A percentile compares a stretch with the other conserved stretches of the same genome.
These are phyloP conservation scores for Aegilops bicornis DNA, from an alignment of 176 grass and related monocot genomes.

Conservation along the genomic window DNA sequence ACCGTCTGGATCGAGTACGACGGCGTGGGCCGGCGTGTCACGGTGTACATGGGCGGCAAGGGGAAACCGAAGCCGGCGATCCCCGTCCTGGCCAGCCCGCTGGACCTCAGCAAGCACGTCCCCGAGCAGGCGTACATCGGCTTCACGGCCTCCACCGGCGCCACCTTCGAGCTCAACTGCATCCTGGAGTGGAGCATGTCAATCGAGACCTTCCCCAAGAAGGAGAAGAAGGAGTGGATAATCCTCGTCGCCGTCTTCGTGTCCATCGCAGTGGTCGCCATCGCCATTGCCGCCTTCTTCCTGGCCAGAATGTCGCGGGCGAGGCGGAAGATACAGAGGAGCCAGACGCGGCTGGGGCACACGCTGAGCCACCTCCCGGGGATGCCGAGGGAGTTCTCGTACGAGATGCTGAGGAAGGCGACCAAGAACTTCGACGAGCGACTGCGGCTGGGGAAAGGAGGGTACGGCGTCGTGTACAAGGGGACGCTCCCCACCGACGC, in stretches of 20 bases:
- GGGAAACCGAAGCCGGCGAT: not conserved
- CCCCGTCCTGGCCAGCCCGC: conserved; percentile 15
- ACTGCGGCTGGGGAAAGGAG: conserved; percentile 36
- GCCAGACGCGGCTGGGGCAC: conserved; percentile 17
- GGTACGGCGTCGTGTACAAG: conserved; percentile 51
- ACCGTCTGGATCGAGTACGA: conserved; percentile 61
- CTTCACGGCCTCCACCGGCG: conserved; percentile 57
- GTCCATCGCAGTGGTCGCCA: not conserved
- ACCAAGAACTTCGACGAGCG: conserved; percentile 47
- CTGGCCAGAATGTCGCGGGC: not conserved
- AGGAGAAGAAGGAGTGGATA: not conserved
- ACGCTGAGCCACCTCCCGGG: conserved; percentile 50
- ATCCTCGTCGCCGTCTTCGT: not conserved
- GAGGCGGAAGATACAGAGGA: conserved; percentile 12
- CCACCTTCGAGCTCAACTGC: conserved; percentile 65
- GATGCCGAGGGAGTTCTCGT: conserved; percentile 43
- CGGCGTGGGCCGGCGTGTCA: conserved; percentile 26
- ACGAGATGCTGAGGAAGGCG: conserved; percentile 37
- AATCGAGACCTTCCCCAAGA: conserved; percentile 34
- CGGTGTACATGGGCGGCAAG: conserved; percentile 19
- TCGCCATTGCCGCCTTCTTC: conserved; percentile 12
- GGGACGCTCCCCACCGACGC: conserved; percentile 31
- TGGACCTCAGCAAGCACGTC: conserved; percentile 54
- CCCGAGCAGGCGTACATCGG: conserved; percentile 40
- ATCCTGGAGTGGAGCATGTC: conserved; percentile 52